Conservation (phyloP, 179 eudicot genomes). For the Carnegiea gigantea region DNA sequence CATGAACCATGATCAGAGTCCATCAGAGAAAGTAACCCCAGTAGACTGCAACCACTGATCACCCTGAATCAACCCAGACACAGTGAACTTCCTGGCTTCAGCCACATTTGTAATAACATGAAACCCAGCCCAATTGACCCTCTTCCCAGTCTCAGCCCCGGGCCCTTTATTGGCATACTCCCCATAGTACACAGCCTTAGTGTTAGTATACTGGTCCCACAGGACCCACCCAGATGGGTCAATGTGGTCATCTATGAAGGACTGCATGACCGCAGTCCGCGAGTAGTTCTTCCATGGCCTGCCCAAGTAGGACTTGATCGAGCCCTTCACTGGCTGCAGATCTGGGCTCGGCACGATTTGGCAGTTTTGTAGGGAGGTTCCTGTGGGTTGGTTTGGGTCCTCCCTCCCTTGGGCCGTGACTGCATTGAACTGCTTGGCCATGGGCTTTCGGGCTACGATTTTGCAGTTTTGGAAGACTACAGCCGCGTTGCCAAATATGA, state of each 20-base stretch:
- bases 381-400: conserved; percentile 22
- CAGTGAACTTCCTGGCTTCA: conserved; percentile 31
- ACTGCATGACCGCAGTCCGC: conserved; percentile 20
- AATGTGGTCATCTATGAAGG: conserved; percentile 12
- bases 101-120: conserved; percentile 22
- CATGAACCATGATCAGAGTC: not conserved
- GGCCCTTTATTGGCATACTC: conserved; percentile 9
- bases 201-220: conserved; percentile 9
- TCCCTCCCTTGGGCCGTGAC: conserved; percentile 25
- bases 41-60: conserved; percentile 26
- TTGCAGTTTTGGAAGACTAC: conserved; percentile 23
- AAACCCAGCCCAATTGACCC: conserved; percentile 36
- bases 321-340: not conserved
- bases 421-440: conserved; percentile 10
- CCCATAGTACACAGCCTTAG: conserved; percentile 4
- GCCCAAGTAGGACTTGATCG: conserved; percentile 18
- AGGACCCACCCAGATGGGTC: conserved; percentile 22
- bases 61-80: conserved; percentile 27
- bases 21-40: conserved; percentile 25
- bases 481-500: conserved; percentile 28
- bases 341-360: conserved; percentile 11
- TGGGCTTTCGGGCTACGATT: conserved; percentile 18
- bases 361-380: conserved; percentile 20
- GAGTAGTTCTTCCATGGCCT: conserved; percentile 25
- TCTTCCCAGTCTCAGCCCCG: not conserved